phyloP scores from a whole-genome alignment of 805 yeast species.

The Candida anglica region DNA sequence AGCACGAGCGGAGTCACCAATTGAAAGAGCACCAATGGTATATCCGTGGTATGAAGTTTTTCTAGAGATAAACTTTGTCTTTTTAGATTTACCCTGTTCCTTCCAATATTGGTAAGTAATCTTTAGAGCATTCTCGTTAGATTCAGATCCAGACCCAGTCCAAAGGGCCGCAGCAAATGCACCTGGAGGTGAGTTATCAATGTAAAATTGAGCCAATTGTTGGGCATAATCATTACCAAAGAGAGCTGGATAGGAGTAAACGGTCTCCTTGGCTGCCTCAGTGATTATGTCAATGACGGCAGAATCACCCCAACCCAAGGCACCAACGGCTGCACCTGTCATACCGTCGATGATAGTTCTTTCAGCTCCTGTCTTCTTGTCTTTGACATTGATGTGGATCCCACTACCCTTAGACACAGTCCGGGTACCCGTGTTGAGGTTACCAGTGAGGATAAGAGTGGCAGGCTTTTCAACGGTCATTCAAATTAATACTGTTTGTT shows the following conservation, averaged over 20 bases:
- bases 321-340: slow-evolving; percentile 32
- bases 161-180: slow-evolving; percentile 40
- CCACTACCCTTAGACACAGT: slow-evolving; percentile 43
- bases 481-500: not conserved
- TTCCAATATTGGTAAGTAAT: slow-evolving; percentile 21
- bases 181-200: slow-evolving; percentile 39
- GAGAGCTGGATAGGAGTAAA: slow-evolving; percentile 21
- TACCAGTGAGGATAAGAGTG: slow-evolving; percentile 1
- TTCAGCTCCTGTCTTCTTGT: slow-evolving; percentile 34
- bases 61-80: slow-evolving; percentile 20
- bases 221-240: slow-evolving; percentile 21
- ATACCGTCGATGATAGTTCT: slow-evolving; percentile 20
- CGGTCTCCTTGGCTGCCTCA: slow-evolving; percentile 17
- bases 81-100: slow-evolving; percentile 20
- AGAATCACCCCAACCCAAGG: slow-evolving; percentile 28
- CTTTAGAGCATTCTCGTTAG: slow-evolving; percentile 26
- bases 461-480: slow-evolving; percentile 4
- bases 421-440: slow-evolving; percentile 13
- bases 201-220: slow-evolving; percentile 20
- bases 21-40: slow-evolving; percentile 22
- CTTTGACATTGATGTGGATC: slow-evolving; percentile 34
- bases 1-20: slow-evolving; percentile 15
- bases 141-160: slow-evolving; percentile 29
- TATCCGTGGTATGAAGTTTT: slow-evolving; percentile 26
- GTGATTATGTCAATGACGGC: slow-evolving; percentile 15